These are phyloP conservation scores for Lophium mytilinum DNA, from an alignment of 495 filamentous ascomycete genomes.

Conservation along the genomic window DNA sequence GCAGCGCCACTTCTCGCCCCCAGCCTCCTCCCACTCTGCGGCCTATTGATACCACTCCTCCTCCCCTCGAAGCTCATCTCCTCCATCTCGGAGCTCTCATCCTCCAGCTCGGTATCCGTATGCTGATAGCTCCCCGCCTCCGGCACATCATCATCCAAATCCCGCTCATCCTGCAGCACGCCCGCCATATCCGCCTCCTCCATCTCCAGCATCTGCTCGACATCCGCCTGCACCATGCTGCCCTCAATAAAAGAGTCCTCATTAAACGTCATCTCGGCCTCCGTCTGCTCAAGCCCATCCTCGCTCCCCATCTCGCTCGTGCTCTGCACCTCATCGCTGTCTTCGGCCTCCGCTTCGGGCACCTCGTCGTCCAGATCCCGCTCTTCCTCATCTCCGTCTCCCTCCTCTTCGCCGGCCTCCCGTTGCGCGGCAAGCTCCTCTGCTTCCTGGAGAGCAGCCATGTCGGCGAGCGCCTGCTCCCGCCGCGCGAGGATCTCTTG, in stretches of 20 bases:
- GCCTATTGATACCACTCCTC: neutral
- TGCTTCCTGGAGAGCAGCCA: slow-evolving; percentile 25
- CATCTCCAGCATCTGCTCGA: slow-evolving; percentile 29
- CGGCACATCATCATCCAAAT: slow-evolving; percentile 61
- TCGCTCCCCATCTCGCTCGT: slow-evolving; percentile 28
- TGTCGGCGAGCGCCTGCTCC: slow-evolving; percentile 30
- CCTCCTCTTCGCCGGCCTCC: slow-evolving; percentile 12
- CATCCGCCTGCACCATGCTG: slow-evolving; percentile 26
- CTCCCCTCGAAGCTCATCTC: slow-evolving; percentile 20
- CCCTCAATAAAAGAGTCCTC: slow-evolving; percentile 32
- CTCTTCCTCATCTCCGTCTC: slow-evolving; percentile 21
- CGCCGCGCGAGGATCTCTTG: slow-evolving; percentile 29
- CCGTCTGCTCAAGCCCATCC: slow-evolving; percentile 11
- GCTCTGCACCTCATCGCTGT: slow-evolving; percentile 38
- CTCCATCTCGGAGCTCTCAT: slow-evolving; percentile 42
- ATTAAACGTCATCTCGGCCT: slow-evolving; percentile 23
- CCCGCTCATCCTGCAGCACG: slow-evolving; percentile 42
- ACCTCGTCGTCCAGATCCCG: slow-evolving; percentile 59
- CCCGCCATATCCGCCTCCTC: slow-evolving; percentile 37
- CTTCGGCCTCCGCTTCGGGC: slow-evolving; percentile 50
- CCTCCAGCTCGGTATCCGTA: slow-evolving; percentile 73
- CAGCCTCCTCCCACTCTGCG: neutral
- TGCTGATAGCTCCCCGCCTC: slow-evolving; percentile 67
- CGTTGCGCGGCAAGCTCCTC: slow-evolving; percentile 11
- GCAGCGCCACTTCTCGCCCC: neutral